These are phyloP conservation scores for Taiozyma onychis DNA, from an alignment of 1,139 yeast species.

Conservation along the genomic window DNA sequence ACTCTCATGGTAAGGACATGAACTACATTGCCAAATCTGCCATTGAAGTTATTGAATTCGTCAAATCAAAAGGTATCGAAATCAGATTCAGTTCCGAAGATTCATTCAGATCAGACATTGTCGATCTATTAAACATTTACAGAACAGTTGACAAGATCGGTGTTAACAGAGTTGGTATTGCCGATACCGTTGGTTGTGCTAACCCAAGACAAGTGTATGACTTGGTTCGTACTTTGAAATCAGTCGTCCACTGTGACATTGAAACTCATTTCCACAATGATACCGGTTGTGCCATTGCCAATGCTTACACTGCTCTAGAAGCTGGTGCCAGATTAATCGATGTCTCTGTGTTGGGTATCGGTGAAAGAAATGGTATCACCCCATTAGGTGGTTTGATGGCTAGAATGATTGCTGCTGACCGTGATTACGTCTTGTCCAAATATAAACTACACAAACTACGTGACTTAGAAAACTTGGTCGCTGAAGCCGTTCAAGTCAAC, in stretches of 20 bases:
- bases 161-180: constrained; percentile 98
- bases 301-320: constrained; percentile 96
- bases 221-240: constrained; percentile 85
- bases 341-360: constrained; percentile 94
- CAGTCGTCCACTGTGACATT: constrained; percentile 93
- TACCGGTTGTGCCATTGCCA: constrained; percentile 98
- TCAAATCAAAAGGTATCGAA: constrained; percentile 95
- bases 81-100: constrained; percentile 97
- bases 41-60: constrained; percentile 94
- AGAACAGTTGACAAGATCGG: constrained; percentile 97
- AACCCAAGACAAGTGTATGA: constrained; percentile 99
- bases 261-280: constrained; percentile 99
- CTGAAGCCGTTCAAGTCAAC: constrained; percentile 95
- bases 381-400: constrained; percentile 99
- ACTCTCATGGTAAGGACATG: constrained; percentile 98
- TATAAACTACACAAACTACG: constrained; percentile 94
- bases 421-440: constrained; percentile 92
- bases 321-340: constrained; percentile 96
- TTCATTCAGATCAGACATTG: constrained; percentile 95
- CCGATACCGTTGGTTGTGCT: constrained; percentile 98
- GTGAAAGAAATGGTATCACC: constrained; percentile 98
- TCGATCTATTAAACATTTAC: constrained; percentile 90
- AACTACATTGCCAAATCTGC: constrained; percentile 96
- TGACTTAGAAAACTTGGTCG: constrained; percentile 92
- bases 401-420: constrained; percentile 97